Percentiles rank a stretch among this genome's conserved stretches.
These are phyloP conservation scores for Fragilariopsis cylindrus DNA, from an alignment of 108 stramenopile genomes.

Conservation along the genomic window DNA sequence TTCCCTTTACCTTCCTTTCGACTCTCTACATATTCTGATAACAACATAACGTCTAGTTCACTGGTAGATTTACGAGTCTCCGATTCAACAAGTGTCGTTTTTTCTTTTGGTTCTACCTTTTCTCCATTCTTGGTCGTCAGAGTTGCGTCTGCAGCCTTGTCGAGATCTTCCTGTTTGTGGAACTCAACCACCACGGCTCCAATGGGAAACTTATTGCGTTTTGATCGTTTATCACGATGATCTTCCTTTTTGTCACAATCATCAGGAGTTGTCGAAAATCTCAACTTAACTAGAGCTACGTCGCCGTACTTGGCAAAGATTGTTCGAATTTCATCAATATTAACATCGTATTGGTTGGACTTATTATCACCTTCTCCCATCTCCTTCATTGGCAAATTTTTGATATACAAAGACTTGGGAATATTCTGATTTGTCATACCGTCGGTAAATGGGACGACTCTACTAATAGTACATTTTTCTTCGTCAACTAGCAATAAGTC, in stretches of 20 bases:
- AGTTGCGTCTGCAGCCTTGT: constrained; percentile 77
- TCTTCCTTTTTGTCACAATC: constrained; percentile 18
- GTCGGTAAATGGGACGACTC: constrained; percentile 65
- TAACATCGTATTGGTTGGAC: constrained; percentile 52
- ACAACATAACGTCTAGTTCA: constrained; percentile 33
- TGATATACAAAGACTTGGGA: constrained; percentile 60
- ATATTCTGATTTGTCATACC: constrained; percentile 74
- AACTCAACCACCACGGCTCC: constrained; percentile 87
- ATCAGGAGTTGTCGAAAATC: constrained; percentile 24
- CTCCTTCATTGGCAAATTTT: constrained; percentile 62
- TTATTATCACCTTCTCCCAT: constrained; percentile 36
- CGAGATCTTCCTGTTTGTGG: constrained; percentile 62
- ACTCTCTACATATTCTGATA: constrained; percentile 42
- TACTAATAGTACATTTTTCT: constrained; percentile 52
- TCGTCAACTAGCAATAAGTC: constrained; percentile 50
- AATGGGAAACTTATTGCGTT: constrained; percentile 35
- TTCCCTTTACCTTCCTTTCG: constrained; percentile 29
- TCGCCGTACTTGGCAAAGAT: constrained; percentile 74
- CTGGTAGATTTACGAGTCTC: constrained; percentile 17
- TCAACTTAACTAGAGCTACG: constrained; percentile 69
- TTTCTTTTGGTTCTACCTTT: constrained; percentile 40
- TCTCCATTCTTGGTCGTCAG: constrained; percentile 44
- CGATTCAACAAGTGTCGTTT: constrained; percentile 34
- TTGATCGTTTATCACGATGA: background rate
- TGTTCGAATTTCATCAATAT: constrained; percentile 64